Conservation (phyloP, 2,329 filamentous ascomycete genomes). For the Monosporascus cannonballus region DNA sequence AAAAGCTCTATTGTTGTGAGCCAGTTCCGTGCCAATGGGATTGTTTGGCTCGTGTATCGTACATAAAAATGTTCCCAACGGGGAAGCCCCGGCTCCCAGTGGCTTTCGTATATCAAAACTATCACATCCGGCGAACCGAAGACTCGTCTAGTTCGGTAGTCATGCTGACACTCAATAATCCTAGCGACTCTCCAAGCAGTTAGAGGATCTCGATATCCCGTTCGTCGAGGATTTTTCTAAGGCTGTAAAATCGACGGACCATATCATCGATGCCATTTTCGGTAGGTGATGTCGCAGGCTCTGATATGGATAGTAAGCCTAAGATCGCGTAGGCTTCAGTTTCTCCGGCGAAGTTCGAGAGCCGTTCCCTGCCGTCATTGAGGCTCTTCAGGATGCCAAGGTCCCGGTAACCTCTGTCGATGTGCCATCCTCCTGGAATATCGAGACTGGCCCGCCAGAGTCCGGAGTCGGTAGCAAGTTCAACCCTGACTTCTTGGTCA, state of each 20-base stretch:
- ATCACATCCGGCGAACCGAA: neutral
- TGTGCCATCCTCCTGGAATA: slow-evolving; percentile 91
- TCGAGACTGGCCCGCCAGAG: slow-evolving; percentile 75
- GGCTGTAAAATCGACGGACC: slow-evolving; percentile 64
- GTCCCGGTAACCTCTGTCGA: slow-evolving; percentile 84
- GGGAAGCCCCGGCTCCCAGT: neutral
- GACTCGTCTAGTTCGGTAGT: neutral
- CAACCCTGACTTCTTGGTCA: slow-evolving; percentile 74
- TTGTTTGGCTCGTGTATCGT: neutral
- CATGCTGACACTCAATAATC: slow-evolving; percentile 3
- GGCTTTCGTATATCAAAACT: neutral
- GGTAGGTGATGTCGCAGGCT: slow-evolving; percentile 41
- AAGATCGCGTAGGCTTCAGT: slow-evolving; percentile 61
- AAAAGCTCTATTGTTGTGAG: too few relatives aligned
- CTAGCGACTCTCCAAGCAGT: slow-evolving; percentile 76
- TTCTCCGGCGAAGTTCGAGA: slow-evolving; percentile 91
- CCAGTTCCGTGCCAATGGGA: too few relatives aligned
- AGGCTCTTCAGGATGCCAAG: slow-evolving; percentile 64
- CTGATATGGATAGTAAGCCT: slow-evolving; percentile 6
- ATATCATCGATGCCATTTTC: slow-evolving; percentile 90
- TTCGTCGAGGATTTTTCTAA: slow-evolving; percentile 75
- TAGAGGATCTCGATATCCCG: slow-evolving; percentile 74
- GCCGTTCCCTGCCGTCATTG: slow-evolving; percentile 79
- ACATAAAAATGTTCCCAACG: neutral
- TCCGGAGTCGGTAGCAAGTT: slow-evolving; percentile 75